Base-by-base conservation (phyloP, 495 filamentous ascomycete genomes). In the Chaetomium tenue region DNA sequence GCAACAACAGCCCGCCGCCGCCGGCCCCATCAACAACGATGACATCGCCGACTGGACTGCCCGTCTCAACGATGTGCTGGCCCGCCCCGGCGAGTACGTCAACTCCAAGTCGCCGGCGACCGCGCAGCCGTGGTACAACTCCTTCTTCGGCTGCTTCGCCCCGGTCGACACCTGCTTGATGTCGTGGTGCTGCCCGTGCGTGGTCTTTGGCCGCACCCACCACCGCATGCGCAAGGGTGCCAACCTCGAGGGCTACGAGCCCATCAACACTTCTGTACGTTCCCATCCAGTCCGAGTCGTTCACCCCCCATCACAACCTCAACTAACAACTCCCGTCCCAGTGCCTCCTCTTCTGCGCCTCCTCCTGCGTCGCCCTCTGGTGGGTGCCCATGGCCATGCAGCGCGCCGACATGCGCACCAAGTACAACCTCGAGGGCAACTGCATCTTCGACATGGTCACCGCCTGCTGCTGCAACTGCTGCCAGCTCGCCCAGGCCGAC, bases 191-290 rank as follows among this genome's bases (percentile, higher is more conserved):
- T 59, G 73, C 26, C 81, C 81, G 26, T 83, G 81, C 63, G 74
- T 81, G 30, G 77, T 77, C 11, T 81, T 79, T 60, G 79, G 81
- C 55, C 79, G 72, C 69, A 81, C 77, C 25, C 74, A 79, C 62
- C 72, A 83, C 59, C 77, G 81, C 2, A 56, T 81, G 28, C 70
- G 71, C 46, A 77, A 77, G 66, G 61, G 77, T 57, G 69, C 65
- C 30, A 70, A 68, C 54, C 69, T 82, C 61, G 66, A 74, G n/a
- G 76, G 69, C 16, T 83, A 80, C 64, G 70, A 74, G 55, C 69
- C 73, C 23, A 71, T 79, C 66, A 83, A 83, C 68, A 74, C 67
- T 25, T 73, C 71, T 33, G 80, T 82, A 70, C 57, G 76, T 28
- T n/a, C 40, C 18, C 26, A 1, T 28, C 23, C 33, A n/a, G n/a